These are phyloP conservation scores for Fusarium subtropicale DNA, from an alignment of 2,329 filamentous ascomycete genomes.

Conservation along the genomic window DNA sequence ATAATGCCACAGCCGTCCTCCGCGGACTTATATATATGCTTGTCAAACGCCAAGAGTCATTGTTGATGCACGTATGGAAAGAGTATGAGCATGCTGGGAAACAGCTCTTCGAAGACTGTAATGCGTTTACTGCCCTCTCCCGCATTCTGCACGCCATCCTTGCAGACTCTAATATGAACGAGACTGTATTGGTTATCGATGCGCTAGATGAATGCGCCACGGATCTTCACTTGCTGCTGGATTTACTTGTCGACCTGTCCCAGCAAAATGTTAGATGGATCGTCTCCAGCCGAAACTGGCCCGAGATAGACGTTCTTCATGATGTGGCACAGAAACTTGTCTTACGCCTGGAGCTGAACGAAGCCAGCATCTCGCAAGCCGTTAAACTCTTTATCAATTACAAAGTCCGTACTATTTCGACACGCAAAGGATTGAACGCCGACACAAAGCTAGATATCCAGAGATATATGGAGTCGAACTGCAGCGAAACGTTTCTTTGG, in stretches of 20 bases:
- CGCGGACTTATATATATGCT: constrained; percentile 56
- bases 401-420: not conserved
- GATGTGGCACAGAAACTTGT: constrained; percentile 33
- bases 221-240: constrained; percentile 49
- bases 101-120: no score
- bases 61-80: no score
- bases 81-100: no score
- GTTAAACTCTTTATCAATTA: constrained; percentile 39
- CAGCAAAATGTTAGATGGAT: constrained; percentile 54
- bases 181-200: constrained; percentile 56
- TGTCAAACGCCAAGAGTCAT: no score
- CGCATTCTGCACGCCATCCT: constrained; percentile 56
- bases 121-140: constrained; percentile 37
- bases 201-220: constrained; percentile 59
- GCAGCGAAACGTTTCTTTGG: not conserved
- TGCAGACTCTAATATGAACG: constrained; percentile 25
- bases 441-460: not conserved
- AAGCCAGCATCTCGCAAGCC: constrained; percentile 50
- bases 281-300: constrained; percentile 59
- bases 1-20: constrained; percentile 56
- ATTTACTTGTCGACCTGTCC: constrained; percentile 26
- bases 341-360: constrained; percentile 55
- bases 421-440: not conserved
- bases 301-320: constrained; percentile 47
- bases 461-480: not conserved